phyloP scores from a whole-genome alignment of 768 basidiomycete genomes.

The Amyloporia xantha region DNA sequence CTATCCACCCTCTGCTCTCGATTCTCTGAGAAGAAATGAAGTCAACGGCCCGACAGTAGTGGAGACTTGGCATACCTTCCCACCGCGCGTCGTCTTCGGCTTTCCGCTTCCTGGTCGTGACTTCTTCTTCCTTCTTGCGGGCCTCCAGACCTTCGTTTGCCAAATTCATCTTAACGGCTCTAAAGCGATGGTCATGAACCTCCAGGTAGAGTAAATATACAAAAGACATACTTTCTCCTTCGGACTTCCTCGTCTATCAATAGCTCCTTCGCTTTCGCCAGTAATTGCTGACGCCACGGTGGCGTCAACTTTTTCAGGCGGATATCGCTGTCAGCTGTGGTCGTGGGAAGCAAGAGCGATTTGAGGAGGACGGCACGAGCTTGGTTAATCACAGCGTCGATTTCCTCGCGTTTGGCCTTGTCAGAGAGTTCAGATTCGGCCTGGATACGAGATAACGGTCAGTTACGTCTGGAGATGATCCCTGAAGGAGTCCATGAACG shows the following conservation, averaged over 20 bases:
- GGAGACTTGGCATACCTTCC: constrained; percentile 57
- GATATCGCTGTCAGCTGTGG: constrained; percentile 53
- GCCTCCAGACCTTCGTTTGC: constrained; percentile 92
- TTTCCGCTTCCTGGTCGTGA: constrained; percentile 72
- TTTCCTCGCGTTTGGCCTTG: constrained; percentile 69
- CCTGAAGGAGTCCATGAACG: neutral
- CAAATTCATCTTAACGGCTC: constrained; percentile 84
- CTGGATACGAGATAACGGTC: constrained; percentile 31
- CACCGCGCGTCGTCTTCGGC: constrained; percentile 82
- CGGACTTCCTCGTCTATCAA: constrained; percentile 88
- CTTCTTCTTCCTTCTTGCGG: constrained; percentile 87
- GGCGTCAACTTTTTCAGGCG: constrained; percentile 49
- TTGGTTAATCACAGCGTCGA: constrained; percentile 73
- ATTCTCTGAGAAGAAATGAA: constrained; percentile 22
- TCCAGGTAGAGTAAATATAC: neutral
- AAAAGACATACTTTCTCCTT: constrained; percentile 68
- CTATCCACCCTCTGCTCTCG: constrained; percentile 80
- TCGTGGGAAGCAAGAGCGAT: constrained; percentile 50
- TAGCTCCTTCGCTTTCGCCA: constrained; percentile 71
- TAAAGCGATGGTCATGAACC: constrained; percentile 23
- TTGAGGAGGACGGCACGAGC: constrained; percentile 68
- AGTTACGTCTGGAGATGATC: neutral
- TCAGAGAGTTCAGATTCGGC: constrained; percentile 82
- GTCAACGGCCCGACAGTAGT: neutral
- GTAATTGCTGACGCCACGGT: constrained; percentile 59